Evolutionary conservation across 768 basidiomycete species (phyloP).

Genomic region (Termitomyces sp.): DNA sequence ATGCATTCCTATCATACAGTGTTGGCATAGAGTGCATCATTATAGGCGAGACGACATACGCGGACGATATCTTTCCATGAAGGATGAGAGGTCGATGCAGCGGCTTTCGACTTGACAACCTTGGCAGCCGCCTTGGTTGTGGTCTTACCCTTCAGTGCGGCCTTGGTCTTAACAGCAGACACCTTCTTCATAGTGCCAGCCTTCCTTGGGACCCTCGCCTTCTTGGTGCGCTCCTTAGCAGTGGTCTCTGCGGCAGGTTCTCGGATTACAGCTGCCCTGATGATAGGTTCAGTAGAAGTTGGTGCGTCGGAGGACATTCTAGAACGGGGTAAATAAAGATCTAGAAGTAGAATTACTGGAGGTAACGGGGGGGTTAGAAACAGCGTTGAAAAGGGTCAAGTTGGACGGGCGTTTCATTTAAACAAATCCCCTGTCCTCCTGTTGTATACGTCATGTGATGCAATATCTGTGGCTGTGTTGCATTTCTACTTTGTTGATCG

Average conservation of each 20-base stretch:
- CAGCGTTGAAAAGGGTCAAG: constrained; percentile 17
- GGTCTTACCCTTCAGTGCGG: constrained; percentile 23
- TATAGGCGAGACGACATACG: constrained; percentile 22
- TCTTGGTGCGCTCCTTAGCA: constrained; percentile 15
- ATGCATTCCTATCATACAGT: constrained; percentile 61
- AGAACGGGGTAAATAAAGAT: constrained; percentile 7
- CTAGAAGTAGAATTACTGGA: neutral
- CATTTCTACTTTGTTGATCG: constrained; percentile 36
- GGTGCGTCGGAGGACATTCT: constrained; percentile 23
- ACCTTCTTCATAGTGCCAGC: constrained; percentile 16
- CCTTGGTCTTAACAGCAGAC: constrained; percentile 11
- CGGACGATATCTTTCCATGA: constrained; percentile 55
- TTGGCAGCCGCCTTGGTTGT: constrained; percentile 23
- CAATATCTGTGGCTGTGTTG: constrained; percentile 33
- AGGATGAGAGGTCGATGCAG: constrained; percentile 31
- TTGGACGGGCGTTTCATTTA: constrained; percentile 21
- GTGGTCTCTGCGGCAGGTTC: constrained; percentile 4
- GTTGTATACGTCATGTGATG: constrained; percentile 18
- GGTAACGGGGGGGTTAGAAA: constrained; percentile 7
- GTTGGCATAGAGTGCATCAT: neutral
- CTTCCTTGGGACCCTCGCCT: constrained; percentile 17
- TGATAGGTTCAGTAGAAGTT: constrained; percentile 13
- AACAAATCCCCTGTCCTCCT: constrained; percentile 12
- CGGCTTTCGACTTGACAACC: constrained; percentile 20
- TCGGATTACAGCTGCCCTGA: constrained; percentile 4